A percentile compares a stretch with the other conserved stretches of the same genome.
Conservation (phyloP, 2,329 filamentous ascomycete genomes). For the Camptophora hylomeconis region DNA sequence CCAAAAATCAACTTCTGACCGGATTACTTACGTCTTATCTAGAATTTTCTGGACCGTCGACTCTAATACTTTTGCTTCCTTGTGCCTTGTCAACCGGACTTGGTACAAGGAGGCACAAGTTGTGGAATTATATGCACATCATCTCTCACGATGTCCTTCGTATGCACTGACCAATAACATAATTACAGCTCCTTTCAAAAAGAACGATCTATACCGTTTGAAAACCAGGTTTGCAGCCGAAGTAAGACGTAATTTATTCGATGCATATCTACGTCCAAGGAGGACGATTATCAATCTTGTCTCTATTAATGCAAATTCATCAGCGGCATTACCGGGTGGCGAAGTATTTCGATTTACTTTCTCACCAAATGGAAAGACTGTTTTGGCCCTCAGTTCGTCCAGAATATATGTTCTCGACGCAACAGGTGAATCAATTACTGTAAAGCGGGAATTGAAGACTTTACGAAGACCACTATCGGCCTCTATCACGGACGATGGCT, state of each 20-base stretch:
- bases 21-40: too few species aligned
- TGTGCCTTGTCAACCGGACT: slow-evolving; percentile 30
- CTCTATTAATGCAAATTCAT: slow-evolving; percentile 72
- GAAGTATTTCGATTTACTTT: slow-evolving; percentile 77
- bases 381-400: slow-evolving; percentile 75
- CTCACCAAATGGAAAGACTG: slow-evolving; percentile 59
- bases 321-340: slow-evolving; percentile 63
- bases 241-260: slow-evolving; percentile 64
- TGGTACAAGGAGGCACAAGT: slow-evolving; percentile 32
- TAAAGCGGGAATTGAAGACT: slow-evolving; percentile 69
- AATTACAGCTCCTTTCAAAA: slow-evolving; percentile 21
- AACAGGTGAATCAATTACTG: slow-evolving; percentile 43
- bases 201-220: slow-evolving; percentile 43
- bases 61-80: slow-evolving; percentile 34
- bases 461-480: slow-evolving; percentile 60
- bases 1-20: neutral
- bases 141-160: slow-evolving; percentile 31
- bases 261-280: slow-evolving; percentile 57
- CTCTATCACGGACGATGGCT: slow-evolving; percentile 67
- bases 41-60: slow-evolving; percentile 36
- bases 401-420: slow-evolving; percentile 69
- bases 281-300: slow-evolving; percentile 66
- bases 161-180: slow-evolving; percentile 26
- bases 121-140: slow-evolving; percentile 32
- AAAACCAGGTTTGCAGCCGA: slow-evolving; percentile 56